Evolutionary conservation across 2,329 filamentous ascomycete genomes (phyloP).

Genomic region (Penicillium sclerotigenum): DNA sequence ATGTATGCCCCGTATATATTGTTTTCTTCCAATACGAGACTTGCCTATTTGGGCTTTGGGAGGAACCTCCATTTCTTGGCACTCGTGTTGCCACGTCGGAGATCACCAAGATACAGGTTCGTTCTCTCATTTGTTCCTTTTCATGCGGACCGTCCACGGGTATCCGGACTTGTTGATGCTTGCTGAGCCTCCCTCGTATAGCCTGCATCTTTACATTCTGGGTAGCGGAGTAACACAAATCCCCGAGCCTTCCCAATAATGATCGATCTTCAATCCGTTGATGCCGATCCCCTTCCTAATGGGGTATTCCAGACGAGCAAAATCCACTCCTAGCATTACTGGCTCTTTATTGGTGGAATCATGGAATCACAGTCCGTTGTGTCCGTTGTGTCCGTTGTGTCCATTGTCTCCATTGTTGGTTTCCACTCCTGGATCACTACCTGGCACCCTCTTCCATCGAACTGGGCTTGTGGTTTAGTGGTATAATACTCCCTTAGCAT

Average conservation of each 20-base stretch:
- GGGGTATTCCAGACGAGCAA: background rate
- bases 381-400: no score
- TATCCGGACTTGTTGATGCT: no score
- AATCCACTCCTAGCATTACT: background rate
- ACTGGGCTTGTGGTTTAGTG: slow-evolving; percentile 46
- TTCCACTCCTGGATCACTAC: background rate
- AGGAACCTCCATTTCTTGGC: background rate
- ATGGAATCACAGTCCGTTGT: background rate
- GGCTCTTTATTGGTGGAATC: background rate
- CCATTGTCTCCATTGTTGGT: background rate
- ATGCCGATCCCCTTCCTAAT: background rate
- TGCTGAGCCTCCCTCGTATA: slow-evolving; percentile 3
- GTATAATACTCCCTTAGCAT: slow-evolving; percentile 50
- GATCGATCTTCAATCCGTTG: background rate
- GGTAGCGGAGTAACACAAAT: background rate
- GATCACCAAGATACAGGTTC: no score
- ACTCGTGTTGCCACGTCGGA: background rate
- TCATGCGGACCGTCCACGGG: no score
- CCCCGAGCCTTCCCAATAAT: no score
- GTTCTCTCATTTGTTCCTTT: no score
- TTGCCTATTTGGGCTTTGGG: slow-evolving; percentile 18
- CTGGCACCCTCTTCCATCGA: background rate
- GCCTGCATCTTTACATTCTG: background rate
- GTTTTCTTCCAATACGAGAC: slow-evolving; percentile 15
- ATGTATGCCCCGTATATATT: background rate